Conservation (phyloP, 495 filamentous ascomycete species). For the Penicillium coprophilum region DNA sequence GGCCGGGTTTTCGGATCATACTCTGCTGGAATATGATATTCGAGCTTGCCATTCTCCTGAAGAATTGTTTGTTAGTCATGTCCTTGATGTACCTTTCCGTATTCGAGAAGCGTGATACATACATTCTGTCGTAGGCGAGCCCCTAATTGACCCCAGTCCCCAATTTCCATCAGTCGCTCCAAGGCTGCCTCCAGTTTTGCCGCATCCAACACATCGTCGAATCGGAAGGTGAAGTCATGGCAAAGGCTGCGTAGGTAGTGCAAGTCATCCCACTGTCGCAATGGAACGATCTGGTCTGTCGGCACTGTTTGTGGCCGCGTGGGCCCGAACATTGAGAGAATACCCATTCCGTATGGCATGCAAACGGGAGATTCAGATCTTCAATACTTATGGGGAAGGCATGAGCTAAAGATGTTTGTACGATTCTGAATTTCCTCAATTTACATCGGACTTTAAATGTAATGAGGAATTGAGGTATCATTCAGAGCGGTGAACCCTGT, state of each 20-base stretch:
- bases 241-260: slow-evolving; percentile 17
- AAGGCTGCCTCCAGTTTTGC: slow-evolving; percentile 40
- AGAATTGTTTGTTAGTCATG: not conserved
- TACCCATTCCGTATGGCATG: not conserved
- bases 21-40: slow-evolving; percentile 43
- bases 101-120: slow-evolving; percentile 1
- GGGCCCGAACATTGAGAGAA: not conserved
- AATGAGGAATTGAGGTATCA: too few relatives aligned
- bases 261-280: slow-evolving; percentile 14
- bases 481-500: too few relatives aligned
- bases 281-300: slow-evolving; percentile 12
- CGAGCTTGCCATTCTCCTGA: slow-evolving; percentile 31
- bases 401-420: too few relatives aligned
- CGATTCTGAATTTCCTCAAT: too few relatives aligned
- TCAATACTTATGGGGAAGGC: too few relatives aligned
- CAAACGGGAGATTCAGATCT: too few relatives aligned
- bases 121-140: slow-evolving; percentile 42
- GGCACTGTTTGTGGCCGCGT: slow-evolving; percentile 11
- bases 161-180: slow-evolving; percentile 33
- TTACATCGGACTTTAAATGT: too few relatives aligned
- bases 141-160: slow-evolving; percentile 47
- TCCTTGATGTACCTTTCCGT: not conserved
- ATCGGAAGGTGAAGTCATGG: slow-evolving; percentile 31
- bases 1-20: slow-evolving; percentile 33
- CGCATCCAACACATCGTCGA: slow-evolving; percentile 50